Percentiles rank a stretch among this genome's conserved stretches.
Conservation (phyloP, 768 basidiomycete species). For the Pisolithus tinctorius region DNA sequence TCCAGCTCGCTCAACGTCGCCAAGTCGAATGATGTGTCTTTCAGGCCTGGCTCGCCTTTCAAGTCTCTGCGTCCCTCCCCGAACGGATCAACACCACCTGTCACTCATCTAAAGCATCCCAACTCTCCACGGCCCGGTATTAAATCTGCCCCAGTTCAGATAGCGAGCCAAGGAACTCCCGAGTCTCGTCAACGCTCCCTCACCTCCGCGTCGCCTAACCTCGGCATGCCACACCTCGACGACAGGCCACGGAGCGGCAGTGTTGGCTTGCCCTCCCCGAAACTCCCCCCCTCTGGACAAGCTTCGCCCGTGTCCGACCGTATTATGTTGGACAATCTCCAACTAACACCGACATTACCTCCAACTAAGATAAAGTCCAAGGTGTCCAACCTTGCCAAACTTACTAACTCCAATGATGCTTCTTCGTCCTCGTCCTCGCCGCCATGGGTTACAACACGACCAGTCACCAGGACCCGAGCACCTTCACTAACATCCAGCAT, state of each 20-base stretch:
- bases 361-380: conserved; percentile 54
- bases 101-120: conserved; percentile 21
- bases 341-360: conserved; percentile 14
- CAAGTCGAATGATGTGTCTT: conserved; percentile 24
- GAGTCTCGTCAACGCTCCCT: conserved; percentile 28
- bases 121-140: conserved; percentile 26
- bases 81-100: conserved; percentile 22
- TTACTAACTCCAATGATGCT: conserved; percentile 15
- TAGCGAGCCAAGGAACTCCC: conserved; percentile 5
- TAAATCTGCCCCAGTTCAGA: conserved; percentile 9
- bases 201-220: conserved; percentile 16
- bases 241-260: conserved; percentile 28
- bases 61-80: conserved; percentile 31
- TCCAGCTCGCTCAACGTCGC: conserved; percentile 13
- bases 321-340: conserved; percentile 6
- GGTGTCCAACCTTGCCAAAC: conserved; percentile 43
- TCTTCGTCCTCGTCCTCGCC: conserved; percentile 36
- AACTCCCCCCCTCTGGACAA: conserved; percentile 11
- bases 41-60: conserved; percentile 35
- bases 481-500: conserved; percentile 26
- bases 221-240: conserved; percentile 23
- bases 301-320: conserved; percentile 12
- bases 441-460: conserved; percentile 25
- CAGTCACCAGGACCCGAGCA: conserved; percentile 19
- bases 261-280: conserved; percentile 18